Evolutionary conservation across 1,284 basidiomycete genomes (phyloP).

Genomic region (Hemileia vastatrix): DNA sequence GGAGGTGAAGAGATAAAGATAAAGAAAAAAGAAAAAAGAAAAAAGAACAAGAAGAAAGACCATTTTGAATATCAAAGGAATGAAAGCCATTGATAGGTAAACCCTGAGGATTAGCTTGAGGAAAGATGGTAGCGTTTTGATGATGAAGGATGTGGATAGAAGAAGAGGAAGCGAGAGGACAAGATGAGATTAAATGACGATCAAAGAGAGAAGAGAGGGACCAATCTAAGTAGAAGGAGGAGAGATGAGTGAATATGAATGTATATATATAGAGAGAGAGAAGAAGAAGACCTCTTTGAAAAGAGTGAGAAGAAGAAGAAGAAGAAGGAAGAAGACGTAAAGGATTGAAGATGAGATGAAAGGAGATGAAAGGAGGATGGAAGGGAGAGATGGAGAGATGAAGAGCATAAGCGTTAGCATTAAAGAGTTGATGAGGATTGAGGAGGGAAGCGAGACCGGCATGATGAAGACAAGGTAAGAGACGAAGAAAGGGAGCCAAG

Average conservation of each 20-base stretch:
- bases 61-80: conserved; percentile 1
- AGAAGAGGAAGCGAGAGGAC: conserved; percentile 54
- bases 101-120: conserved; percentile 8
- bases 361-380: not conserved
- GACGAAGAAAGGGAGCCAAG: conserved; percentile 84
- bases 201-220: conserved; percentile 65
- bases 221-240: conserved; percentile 54
- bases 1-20: conserved; percentile 51
- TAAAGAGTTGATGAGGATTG: conserved; percentile 74
- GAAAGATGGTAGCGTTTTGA: not conserved
- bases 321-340: conserved; percentile 47
- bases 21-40: conserved; percentile 63
- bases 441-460: conserved; percentile 78
- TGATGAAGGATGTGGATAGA: conserved; percentile 50
- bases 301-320: not conserved
- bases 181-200: conserved; percentile 52
- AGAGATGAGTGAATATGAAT: not conserved
- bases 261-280: not conserved
- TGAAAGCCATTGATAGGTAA: conserved; percentile 15
- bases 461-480: conserved; percentile 82
- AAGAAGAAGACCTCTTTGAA: not conserved
- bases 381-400: conserved; percentile 2
- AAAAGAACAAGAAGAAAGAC: conserved; percentile 58
- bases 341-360: conserved; percentile 65
- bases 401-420: conserved; percentile 52